These are phyloP conservation scores for Aphanomyces euteiches DNA, from an alignment of 352 stramenopile species.

Conservation along the genomic window DNA sequence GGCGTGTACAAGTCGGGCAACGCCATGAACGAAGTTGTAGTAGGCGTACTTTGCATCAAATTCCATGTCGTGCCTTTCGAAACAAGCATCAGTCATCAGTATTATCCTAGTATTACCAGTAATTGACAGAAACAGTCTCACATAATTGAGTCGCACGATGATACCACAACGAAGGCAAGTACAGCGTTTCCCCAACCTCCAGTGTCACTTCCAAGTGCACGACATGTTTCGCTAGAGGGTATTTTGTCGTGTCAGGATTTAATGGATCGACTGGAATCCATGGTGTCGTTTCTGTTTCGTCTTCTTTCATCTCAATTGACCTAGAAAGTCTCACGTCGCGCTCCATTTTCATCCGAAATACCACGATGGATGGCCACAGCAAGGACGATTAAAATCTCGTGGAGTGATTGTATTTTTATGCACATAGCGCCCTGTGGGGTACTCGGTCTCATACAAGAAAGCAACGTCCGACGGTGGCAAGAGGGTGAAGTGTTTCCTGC, in stretches of 20 bases:
- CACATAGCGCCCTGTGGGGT: slow-evolving; percentile 56
- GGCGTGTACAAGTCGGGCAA: slow-evolving; percentile 33
- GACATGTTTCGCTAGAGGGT: slow-evolving; percentile 50
- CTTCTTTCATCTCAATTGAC: slow-evolving; percentile 35
- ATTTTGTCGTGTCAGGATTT: slow-evolving; percentile 50
- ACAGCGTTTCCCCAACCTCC: slow-evolving; percentile 64
- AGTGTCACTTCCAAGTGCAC: slow-evolving; percentile 65
- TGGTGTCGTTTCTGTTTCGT: slow-evolving; percentile 50
- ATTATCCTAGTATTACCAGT: slow-evolving; percentile 42
- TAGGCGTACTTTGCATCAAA: slow-evolving; percentile 86
- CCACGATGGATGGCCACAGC: slow-evolving; percentile 41
- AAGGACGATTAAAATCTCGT: not conserved
- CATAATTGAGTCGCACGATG: slow-evolving; percentile 73
- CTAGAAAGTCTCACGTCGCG: not conserved
- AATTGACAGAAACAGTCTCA: slow-evolving; percentile 81
- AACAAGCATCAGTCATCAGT: not conserved
- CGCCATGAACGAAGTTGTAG: slow-evolving; percentile 73
- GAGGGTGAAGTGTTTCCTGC: slow-evolving; percentile 94
- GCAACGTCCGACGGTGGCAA: slow-evolving; percentile 82
- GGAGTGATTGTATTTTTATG: slow-evolving; percentile 32
- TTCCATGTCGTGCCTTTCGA: slow-evolving; percentile 67
- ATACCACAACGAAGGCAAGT: slow-evolving; percentile 81
- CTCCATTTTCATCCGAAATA: slow-evolving; percentile 33
- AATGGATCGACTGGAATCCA: slow-evolving; percentile 82
- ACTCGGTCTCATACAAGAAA: slow-evolving; percentile 86